These are phyloP conservation scores for Furcasterigmium sp. DNA, from an alignment of 2,329 filamentous ascomycete species.

Conservation along the genomic window DNA sequence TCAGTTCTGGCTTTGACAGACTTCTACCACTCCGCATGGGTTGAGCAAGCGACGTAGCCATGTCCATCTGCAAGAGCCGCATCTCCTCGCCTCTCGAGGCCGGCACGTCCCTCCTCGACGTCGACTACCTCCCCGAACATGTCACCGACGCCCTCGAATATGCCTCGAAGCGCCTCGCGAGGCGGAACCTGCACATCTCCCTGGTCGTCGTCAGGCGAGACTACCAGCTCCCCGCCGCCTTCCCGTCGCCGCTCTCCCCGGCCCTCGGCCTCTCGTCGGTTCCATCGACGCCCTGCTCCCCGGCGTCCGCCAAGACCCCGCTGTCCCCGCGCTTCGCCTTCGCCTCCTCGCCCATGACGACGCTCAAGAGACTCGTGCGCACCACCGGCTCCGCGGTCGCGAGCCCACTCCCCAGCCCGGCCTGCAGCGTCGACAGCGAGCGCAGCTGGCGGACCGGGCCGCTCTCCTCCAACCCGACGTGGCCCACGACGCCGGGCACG, in stretches of 20 bases:
- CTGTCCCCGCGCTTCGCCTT: constrained; percentile 5
- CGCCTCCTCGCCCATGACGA: constrained; percentile 10
- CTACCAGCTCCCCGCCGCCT: constrained; percentile 42
- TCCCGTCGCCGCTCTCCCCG: constrained; percentile 17
- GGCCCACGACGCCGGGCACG: constrained; percentile 31
- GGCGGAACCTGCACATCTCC: constrained; percentile 50
- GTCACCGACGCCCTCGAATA: constrained; percentile 53
- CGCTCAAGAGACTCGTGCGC: constrained; percentile 4
- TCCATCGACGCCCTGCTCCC: constrained; percentile 20
- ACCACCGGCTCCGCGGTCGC: constrained; percentile 27
- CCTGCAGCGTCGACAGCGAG: constrained; percentile 14
- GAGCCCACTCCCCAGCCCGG: constrained; percentile 25
- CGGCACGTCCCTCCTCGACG: constrained; percentile 53
- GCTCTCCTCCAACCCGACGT: constrained; percentile 7
- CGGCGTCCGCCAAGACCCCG: constrained; percentile 19
- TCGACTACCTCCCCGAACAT: constrained; percentile 50
- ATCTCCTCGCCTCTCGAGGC: constrained; percentile 62
- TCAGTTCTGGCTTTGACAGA: no score
- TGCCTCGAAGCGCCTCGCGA: constrained; percentile 48
- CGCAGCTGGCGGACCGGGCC: constrained; percentile 15
- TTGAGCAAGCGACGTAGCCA: no score
- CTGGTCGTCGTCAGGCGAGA: constrained; percentile 53
- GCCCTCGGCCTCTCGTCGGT: constrained; percentile 11
- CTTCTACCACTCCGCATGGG: no score
- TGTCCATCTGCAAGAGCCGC: constrained; percentile 33